Evolutionary conservation across 176 grass and related monocot genomes (phyloP), one percentile per base, ranked within the genome.

Genomic region (Oryza longistaminata): DNA sequence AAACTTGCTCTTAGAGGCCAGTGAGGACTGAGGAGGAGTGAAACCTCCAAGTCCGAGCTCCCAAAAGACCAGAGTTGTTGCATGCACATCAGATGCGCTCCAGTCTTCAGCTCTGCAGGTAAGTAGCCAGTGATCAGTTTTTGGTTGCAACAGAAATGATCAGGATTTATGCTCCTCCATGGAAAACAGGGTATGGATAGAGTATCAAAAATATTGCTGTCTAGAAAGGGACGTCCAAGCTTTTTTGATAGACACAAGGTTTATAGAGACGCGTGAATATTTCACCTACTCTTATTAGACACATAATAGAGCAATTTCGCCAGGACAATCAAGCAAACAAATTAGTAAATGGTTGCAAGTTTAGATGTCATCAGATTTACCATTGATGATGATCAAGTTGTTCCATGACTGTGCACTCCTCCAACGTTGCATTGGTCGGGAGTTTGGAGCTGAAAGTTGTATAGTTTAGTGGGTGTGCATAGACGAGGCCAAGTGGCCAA

Each of bases 161-260:
- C n/a, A 43, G 4, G 66, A 24, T 40, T 46, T 69, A 3, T 34
- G 46, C 27, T 87, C 42, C 37, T 53, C 6, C 66, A 40, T 13
- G 6, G 7, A 3, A 70, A 46, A 39, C 2, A 13, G 43, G 29
- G 5, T 71, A 40, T 39, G 22, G 46, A 55, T 45, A 49, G 35
- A 21, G 62, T 17, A 43, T 35, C 34, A 27, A 34, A 79, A 24
- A 45, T 17, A 7, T 82, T 34, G 61, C 0, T 68, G 6, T 74
- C 87, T 5, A 61, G 69, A 80, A 49, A 75, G 71, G 17, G 70
- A 75, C 61, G 0, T 34, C 16, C 7, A 79, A 44, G 15, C 81
- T 73, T 46, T 40, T 37, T 67, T 49, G 22, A 69, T 55, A 46
- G 37, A 27, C 70, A 70, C 4, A 24, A 27, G 29, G 4, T 29